A percentile compares a stretch with the other conserved stretches of the same genome.
These are phyloP conservation scores for Suillus luteus DNA, from an alignment of 768 basidiomycete genomes.

Conservation along the genomic window DNA sequence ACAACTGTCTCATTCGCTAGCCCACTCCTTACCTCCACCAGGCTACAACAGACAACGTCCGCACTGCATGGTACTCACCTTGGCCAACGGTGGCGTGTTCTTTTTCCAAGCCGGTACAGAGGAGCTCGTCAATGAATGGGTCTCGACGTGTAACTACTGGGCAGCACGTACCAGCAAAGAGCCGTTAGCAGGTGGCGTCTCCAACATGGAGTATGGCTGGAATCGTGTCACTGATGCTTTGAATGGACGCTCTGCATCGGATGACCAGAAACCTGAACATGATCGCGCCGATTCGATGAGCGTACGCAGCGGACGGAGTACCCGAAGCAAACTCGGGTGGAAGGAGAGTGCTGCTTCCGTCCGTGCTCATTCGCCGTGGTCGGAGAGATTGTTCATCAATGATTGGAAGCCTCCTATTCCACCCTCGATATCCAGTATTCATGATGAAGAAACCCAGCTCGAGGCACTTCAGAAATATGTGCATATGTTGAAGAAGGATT, in stretches of 20 bases:
- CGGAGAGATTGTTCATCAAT: constrained; percentile 76
- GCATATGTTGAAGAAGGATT: constrained; percentile 68
- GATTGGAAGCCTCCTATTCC: constrained; percentile 95
- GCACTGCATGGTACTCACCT: constrained; percentile 91
- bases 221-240: constrained; percentile 66
- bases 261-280: constrained; percentile 53
- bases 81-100: constrained; percentile 87
- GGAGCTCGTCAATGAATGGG: constrained; percentile 99
- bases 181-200: constrained; percentile 93
- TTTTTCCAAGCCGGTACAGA: constrained; percentile 99
- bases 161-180: constrained; percentile 94
- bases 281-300: constrained; percentile 64
- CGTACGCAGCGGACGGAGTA: constrained; percentile 74
- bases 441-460: constrained; percentile 92
- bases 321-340: constrained; percentile 73
- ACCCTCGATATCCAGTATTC: constrained; percentile 77
- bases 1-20: constrained; percentile 82
- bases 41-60: constrained; percentile 92
- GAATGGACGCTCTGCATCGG: constrained; percentile 57
- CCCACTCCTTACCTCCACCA: constrained; percentile 85
- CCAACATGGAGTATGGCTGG: constrained; percentile 99
- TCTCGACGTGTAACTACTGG: constrained; percentile 99
- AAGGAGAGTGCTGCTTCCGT: constrained; percentile 67
- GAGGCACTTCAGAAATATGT: constrained; percentile 89
- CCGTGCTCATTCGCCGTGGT: constrained; percentile 71